Percentiles rank a stretch among this genome's conserved stretches.
phyloP scores from a whole-genome alignment of 768 basidiomycete species.

The Lactarius hengduanensis region DNA sequence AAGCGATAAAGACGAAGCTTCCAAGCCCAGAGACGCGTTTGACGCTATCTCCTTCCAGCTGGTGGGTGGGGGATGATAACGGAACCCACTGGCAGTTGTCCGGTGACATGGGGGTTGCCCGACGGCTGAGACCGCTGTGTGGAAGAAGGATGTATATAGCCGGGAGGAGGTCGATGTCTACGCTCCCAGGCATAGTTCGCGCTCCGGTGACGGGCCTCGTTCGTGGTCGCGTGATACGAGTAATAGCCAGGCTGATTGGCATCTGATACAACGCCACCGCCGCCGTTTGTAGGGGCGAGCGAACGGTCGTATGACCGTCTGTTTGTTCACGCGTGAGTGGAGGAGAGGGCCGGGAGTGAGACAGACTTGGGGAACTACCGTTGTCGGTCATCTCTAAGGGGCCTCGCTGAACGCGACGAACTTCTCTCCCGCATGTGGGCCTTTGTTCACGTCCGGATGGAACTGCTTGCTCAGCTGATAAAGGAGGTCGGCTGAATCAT shows the following conservation, averaged over 20 bases:
- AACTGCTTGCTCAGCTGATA: no score
- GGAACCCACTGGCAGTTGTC: not conserved
- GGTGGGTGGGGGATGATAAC: conserved; percentile 22
- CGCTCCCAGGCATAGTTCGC: conserved; percentile 41
- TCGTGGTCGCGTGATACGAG: conserved; percentile 28
- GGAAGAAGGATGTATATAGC: conserved; percentile 7
- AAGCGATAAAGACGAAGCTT: conserved; percentile 20
- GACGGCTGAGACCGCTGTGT: conserved; percentile 6
- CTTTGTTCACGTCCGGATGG: no score
- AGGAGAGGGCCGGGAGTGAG: no score
- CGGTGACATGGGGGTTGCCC: conserved; percentile 1
- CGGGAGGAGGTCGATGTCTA: conserved; percentile 26
- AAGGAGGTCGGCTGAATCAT: no score
- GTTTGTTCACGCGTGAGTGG: not conserved
- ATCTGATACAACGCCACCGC: not conserved
- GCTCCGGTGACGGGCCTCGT: conserved; percentile 36
- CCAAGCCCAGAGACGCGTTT: conserved; percentile 25
- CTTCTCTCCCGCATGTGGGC: no score
- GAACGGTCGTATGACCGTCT: conserved; percentile 40
- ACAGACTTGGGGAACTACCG: no score
- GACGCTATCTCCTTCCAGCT: conserved; percentile 20
- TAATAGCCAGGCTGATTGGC: not conserved
- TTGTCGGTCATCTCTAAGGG: no score
- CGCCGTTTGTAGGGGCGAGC: conserved; percentile 11
- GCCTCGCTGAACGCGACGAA: no score